phyloP scores from a whole-genome alignment of 345 rosid genomes.

The Lumnitzera littorea region DNA sequence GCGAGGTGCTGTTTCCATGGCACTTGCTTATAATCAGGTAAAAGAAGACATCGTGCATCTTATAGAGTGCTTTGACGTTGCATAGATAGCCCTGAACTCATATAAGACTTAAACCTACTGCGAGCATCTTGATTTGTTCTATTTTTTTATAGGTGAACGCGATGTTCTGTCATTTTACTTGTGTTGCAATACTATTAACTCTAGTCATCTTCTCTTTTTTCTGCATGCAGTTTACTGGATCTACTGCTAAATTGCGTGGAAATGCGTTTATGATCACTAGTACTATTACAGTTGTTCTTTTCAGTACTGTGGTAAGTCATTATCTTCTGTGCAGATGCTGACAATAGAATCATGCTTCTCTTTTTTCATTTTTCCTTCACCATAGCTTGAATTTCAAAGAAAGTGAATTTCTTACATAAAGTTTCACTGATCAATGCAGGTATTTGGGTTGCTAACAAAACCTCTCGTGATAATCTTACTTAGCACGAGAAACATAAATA shows the following conservation, averaged over 20 bases:
- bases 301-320: slow-evolving; percentile 41
- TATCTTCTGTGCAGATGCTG: neutral
- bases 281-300: slow-evolving; percentile 35
- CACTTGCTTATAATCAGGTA: slow-evolving; percentile 45
- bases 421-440: slow-evolving; percentile 15
- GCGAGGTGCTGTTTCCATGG: slow-evolving; percentile 51
- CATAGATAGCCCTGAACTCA: too few species aligned
- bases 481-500: slow-evolving; percentile 11
- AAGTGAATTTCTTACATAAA: neutral
- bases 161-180: too few species aligned
- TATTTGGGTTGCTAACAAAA: slow-evolving; percentile 31
- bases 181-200: too few species aligned
- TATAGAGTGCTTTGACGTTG: neutral
- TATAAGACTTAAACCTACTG: neutral
- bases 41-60: neutral
- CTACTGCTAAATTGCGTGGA: slow-evolving; percentile 22
- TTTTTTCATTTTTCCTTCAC: too few species aligned
- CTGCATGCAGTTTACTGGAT: slow-evolving; percentile 27
- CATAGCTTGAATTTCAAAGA: too few species aligned
- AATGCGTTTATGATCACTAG: slow-evolving; percentile 49
- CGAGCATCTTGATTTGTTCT: neutral
- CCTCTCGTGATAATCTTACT: slow-evolving; percentile 32
- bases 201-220: neutral
- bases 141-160: neutral
- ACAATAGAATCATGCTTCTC: too few species aligned